Base-by-base conservation (phyloP, 129 eudicot species). In the Saussurea involucrata region DNA sequence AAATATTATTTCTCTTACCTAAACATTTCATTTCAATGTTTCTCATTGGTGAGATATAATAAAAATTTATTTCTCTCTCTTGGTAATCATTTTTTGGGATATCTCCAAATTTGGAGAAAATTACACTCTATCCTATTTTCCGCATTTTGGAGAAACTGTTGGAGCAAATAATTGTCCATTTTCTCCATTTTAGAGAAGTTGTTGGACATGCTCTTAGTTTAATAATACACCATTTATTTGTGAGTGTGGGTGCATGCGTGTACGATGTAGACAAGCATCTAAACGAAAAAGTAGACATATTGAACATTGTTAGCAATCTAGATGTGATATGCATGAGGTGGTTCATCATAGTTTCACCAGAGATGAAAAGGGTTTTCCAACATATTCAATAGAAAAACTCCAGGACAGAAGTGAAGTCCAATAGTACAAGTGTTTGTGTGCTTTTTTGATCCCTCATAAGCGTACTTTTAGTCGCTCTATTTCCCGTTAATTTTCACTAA, bases 181-280 rank as follows among this genome's bases (percentile, higher is more conserved):
- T n/a, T n/a, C n/a, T n/a, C n/a, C n/a, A n/a, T n/a, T n/a, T n/a
- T n/a, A n/a, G n/a, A n/a, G n/a, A n/a, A n/a, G n/a, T n/a, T n/a
- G n/a, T n/a, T n/a, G n/a, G n/a, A n/a, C n/a, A n/a, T n/a, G n/a
- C n/a, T n/a, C n/a, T n/a, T 24, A 49, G 64, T 6, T 76, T 76
- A 9, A 18, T 3, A 31, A 20, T 29, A 44, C 65, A 78, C 15
- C 28, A 36, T 24, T 37, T 55, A 72, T 65, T 17, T 68, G 12
- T 2, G 11, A 49, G 63, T 29, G 64, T 24, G 34, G 46, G 76
- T 69, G 71, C 42, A 72, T 72, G 57, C 31, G 66, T 72, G 78
- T 44, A 46, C 73, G 73, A 31, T 72, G 83, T 66, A 73, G 83
- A 80, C 74, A 66, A 66, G 79, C 83, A 80, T 79, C 79, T 24